A percentile compares a stretch with the other conserved stretches of the same genome.
phyloP scores from a whole-genome alignment of 78 protist species.

The Blattamonas nauphoetae region DNA sequence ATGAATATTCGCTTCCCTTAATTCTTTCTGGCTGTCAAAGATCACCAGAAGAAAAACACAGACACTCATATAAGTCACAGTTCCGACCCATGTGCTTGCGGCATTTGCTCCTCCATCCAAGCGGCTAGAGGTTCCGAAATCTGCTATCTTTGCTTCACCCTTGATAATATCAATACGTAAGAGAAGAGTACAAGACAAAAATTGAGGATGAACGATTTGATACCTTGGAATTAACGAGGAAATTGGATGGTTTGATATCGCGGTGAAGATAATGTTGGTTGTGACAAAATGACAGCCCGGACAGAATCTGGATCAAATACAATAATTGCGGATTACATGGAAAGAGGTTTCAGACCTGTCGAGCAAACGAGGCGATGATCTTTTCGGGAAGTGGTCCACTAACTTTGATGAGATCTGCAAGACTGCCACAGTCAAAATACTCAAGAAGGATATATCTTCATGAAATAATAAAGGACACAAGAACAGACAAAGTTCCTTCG shows the following conservation, averaged over 20 bases:
- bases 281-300: not conserved
- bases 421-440: not conserved
- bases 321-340: too few species aligned
- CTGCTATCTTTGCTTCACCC: not conserved
- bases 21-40: not conserved
- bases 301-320: not conserved
- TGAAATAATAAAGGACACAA: not conserved
- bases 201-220: not conserved
- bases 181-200: not conserved
- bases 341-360: too few species aligned
- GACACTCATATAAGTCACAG: not conserved
- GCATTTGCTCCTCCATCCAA: not conserved
- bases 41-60: not conserved
- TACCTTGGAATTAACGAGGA: not conserved
- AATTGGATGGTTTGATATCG: not conserved
- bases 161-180: not conserved
- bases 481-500: not conserved
- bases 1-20: not conserved
- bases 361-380: not conserved
- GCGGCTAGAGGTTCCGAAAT: slow-evolving; percentile 3
- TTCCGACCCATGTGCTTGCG: slow-evolving; percentile 3
- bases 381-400: not conserved
- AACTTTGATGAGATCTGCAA: not conserved
- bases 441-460: not conserved
- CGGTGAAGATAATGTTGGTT: not conserved